Percentiles rank a stretch among this genome's conserved stretches.
Evolutionary conservation across 345 rosid genomes (phyloP).

Genomic region (Carallia pectinifolia): DNA sequence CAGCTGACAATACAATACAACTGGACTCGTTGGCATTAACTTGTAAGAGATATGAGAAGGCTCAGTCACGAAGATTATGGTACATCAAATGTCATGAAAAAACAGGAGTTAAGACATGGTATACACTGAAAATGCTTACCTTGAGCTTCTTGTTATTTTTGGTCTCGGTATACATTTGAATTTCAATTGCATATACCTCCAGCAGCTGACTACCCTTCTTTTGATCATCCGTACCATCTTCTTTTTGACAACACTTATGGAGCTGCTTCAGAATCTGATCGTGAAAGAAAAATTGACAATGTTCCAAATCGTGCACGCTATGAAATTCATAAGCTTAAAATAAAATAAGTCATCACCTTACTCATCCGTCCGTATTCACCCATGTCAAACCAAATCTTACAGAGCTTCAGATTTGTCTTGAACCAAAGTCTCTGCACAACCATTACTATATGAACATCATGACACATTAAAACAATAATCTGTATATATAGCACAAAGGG

Average conservation of each 20-base stretch:
- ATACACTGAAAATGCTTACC: slow-evolving; percentile 38
- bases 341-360: slow-evolving; percentile 49
- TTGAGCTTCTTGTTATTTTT: slow-evolving; percentile 97
- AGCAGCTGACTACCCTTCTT: slow-evolving; percentile 99
- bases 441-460: slow-evolving; percentile 20
- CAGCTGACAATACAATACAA: not conserved
- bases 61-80: not conserved
- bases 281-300: slow-evolving; percentile 4
- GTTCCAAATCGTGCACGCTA: not conserved
- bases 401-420: slow-evolving; percentile 95
- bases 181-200: slow-evolving; percentile 97
- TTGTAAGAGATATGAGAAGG: not conserved
- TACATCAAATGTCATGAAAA: not conserved
- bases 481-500: not conserved
- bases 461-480: not conserved
- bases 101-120: not conserved
- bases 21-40: not conserved
- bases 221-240: slow-evolving; percentile 98
- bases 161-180: slow-evolving; percentile 96
- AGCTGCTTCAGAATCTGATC: slow-evolving; percentile 87
- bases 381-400: slow-evolving; percentile 98
- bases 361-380: slow-evolving; percentile 97
- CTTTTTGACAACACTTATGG: slow-evolving; percentile 94
- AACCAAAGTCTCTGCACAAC: slow-evolving; percentile 92
- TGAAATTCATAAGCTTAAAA: not conserved